Evolutionary conservation across 2,329 filamentous ascomycete species (phyloP), one percentile per base, ranked within the genome.

Genomic region (Clarireedia monteithiana): DNA sequence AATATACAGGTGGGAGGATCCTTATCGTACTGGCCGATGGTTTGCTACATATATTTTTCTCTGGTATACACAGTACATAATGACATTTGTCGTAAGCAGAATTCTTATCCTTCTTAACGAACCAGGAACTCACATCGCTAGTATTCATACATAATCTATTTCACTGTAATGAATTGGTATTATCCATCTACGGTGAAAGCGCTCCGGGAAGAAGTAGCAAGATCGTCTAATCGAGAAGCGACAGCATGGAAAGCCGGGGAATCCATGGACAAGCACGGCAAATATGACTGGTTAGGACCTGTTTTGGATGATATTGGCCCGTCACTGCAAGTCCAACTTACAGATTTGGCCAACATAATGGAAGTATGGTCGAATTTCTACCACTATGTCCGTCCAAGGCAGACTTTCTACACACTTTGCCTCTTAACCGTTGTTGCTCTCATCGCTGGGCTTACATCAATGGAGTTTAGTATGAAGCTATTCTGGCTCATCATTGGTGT

Each of bases 281-380:
- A 68, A 2, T 63, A 69, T 17, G 63, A 69, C 9, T 73, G 71
- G 71, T 62, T 70, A 4, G 48, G 47, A 20, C 60, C 61, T 17
- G 30, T 64, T 9, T 17, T 64, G 39, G 59, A 61, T 7, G 49
- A 62, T 30, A 20, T 62, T 0, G 70, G 70, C 1, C 69, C 71
- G 2, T 69, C 64, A 62, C 50, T 71, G 5, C 68, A 72, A 64
- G 45, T 72, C 3, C 67, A 72, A 56, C 54, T 72, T 5, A 63
- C 61, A 9, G 70, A 72, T 49, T 15, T 70, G 15, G 67, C 69
- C 1, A 70, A 70, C 44, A 58, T 69, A 20, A 66, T 72, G 38
- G 69, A 73, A 57, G 62, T 62, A 2, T 48, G 65, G 23, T 67
- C 68, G 50, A 73, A 71, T 49, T 72, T 73, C 54, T 73, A 72